A percentile compares a stretch with the other conserved stretches of the same genome.
These are phyloP conservation scores for Corylus avellana DNA, from an alignment of 306 rosid genomes.

Conservation along the genomic window DNA sequence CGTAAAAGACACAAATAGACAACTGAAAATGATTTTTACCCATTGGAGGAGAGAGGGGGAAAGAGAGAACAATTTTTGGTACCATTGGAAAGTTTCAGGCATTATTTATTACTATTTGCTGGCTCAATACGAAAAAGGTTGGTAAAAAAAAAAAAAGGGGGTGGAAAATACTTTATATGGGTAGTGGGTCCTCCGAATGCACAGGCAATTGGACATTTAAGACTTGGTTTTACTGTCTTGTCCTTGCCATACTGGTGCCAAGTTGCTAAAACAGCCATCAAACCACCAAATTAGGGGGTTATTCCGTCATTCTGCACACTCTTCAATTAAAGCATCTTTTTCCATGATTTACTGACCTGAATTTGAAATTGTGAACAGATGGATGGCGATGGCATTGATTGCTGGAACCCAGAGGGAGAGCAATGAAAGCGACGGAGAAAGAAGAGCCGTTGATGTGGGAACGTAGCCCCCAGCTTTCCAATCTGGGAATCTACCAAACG, in stretches of 20 bases:
- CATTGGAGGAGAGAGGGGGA: too few relatives aligned
- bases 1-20: neutral
- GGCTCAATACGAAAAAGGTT: neutral
- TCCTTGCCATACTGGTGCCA: neutral
- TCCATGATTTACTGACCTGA: neutral
- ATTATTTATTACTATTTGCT: neutral
- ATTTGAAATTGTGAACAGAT: conserved; percentile 6
- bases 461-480: too few relatives aligned
- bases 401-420: neutral
- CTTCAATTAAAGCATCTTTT: neutral
- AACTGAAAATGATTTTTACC: neutral
- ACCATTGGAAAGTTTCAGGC: neutral
- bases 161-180: too few relatives aligned
- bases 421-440: neutral
- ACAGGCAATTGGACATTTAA: neutral
- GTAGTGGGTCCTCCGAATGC: neutral
- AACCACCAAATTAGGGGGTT: neutral
- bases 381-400: neutral
- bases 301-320: neutral
- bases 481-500: too few relatives aligned
- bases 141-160: neutral
- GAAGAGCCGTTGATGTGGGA: too few relatives aligned
- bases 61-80: too few relatives aligned
- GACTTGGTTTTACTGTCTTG: neutral
- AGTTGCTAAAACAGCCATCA: neutral